Conservation (phyloP, 148 eudicot genomes). For the Vaccinium corymbosum region DNA sequence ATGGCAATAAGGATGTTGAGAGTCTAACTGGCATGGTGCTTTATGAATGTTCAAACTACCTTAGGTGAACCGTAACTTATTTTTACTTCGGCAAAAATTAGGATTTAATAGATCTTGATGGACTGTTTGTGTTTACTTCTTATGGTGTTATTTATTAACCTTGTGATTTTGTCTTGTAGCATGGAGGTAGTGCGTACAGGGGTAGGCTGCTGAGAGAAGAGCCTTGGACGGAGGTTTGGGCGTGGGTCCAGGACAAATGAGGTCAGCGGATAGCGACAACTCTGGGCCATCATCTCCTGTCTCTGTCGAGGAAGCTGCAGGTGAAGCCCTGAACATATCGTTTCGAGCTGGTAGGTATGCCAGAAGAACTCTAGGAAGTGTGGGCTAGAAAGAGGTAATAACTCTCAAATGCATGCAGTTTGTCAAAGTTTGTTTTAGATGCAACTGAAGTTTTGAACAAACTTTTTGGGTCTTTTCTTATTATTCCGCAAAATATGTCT, state of each 20-base stretch:
- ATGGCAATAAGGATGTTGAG: not conserved
- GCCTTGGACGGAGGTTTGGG: slow-evolving; percentile 82
- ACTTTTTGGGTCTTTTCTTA: no score
- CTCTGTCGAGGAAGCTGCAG: slow-evolving; percentile 64
- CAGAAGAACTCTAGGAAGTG: slow-evolving; percentile 62
- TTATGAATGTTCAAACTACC: not conserved
- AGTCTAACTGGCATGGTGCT: not conserved
- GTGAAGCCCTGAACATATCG: slow-evolving; percentile 77
- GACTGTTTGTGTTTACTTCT: not conserved
- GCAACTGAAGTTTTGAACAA: no score
- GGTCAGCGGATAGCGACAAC: slow-evolving; percentile 24
- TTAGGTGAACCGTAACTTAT: not conserved
- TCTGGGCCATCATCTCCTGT: slow-evolving; percentile 31
- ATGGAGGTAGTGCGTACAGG: slow-evolving; percentile 47
- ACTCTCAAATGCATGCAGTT: not conserved
- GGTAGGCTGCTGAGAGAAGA: slow-evolving; percentile 99
- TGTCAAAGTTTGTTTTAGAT: not conserved
- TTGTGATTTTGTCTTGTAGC: slow-evolving; percentile 18
- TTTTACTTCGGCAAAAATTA: not conserved
- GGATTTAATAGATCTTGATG: not conserved
- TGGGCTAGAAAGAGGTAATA: slow-evolving; percentile 99
- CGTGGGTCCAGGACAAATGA: slow-evolving; percentile 80
- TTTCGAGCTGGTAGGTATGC: slow-evolving; percentile 90
- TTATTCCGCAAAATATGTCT: no score
- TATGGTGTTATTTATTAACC: not conserved